phyloP scores from a whole-genome alignment of 495 filamentous ascomycete species.

The Mytilinidion resinicola region DNA sequence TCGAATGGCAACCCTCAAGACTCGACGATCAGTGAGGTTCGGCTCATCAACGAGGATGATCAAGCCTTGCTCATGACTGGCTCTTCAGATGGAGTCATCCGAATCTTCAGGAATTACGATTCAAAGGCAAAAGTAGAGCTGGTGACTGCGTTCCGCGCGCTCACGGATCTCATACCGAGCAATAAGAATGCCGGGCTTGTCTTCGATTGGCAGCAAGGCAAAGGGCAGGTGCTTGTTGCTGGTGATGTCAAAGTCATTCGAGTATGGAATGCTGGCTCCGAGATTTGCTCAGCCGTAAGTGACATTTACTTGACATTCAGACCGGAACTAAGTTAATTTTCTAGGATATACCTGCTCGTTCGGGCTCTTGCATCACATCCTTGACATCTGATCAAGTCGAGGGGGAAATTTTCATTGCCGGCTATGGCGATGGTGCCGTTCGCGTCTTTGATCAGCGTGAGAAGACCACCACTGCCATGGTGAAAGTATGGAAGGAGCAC shows the following conservation, averaged over 20 bases:
- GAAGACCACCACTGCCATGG: conserved; percentile 76
- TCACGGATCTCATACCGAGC: conserved; percentile 86
- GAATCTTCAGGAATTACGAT: conserved; percentile 89
- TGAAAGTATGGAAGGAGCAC: conserved; percentile 93
- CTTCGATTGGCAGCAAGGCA: conserved; percentile 98
- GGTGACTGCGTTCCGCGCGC: conserved; percentile 83
- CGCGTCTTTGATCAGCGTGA: conserved; percentile 87
- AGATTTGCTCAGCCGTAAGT: conserved; percentile 75
- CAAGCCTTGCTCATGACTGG: conserved; percentile 91
- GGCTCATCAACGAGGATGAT: conserved; percentile 98
- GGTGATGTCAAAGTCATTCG: conserved; percentile 93
- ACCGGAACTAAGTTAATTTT: background rate
- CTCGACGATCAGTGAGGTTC: conserved; percentile 86
- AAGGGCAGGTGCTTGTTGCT: conserved; percentile 85
- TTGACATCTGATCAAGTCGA: conserved; percentile 96
- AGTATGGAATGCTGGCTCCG: conserved; percentile 90
- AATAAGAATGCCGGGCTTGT: conserved; percentile 91
- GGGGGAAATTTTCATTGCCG: conserved; percentile 89
- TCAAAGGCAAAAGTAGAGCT: conserved; percentile 66
- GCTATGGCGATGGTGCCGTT: conserved; percentile 95
- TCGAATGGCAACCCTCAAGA: conserved; percentile 88
- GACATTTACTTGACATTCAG: background rate
- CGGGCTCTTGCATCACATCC: conserved; percentile 90
- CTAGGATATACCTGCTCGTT: conserved; percentile 87
- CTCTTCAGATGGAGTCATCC: conserved; percentile 86